Base-by-base conservation (phyloP, 2,329 filamentous ascomycete species). In the Cercospora sp. region DNA sequence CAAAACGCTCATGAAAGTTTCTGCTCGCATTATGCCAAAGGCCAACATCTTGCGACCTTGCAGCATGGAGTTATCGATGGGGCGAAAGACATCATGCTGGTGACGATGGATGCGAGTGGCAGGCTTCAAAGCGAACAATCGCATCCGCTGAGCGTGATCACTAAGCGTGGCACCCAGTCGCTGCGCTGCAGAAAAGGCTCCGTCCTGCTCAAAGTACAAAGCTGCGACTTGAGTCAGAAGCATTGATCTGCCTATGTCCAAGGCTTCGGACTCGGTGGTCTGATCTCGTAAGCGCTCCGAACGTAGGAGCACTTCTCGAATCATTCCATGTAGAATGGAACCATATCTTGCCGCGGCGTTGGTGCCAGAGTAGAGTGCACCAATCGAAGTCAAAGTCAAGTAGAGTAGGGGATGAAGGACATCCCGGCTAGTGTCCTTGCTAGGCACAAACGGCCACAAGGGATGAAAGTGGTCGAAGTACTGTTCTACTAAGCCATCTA, bases 141-240 rank as follows among this genome's bases (percentile, higher is more conserved):
- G 61, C 69, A 71, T 71, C 16, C 69, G 69, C 12, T 68, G 65
- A 7, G 69, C 57, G 45, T 71, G 68, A 8, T 68, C 67, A 26
- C 69, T 64, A 12, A 68, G 68, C 45, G 66, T 71, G 6, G 69
- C 69, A 33, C 65, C 61, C 16, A 71, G 61, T 60, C 69, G 69
- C 64, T 71, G 69, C 30, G 69, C 68, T 31, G 69, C 69, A 31
- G 65, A 68, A 33, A 69, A 71, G 51, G 67, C 67, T 60, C 69
- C 67, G n/a, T 69, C 65, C 30, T 71, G 69, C 9, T 68, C 69
- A 60, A 71, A 71, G 63, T 71, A 71, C 16, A 71, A 40, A 28
- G 68, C 65, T 36, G 69, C 64, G 2, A 68, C 64, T 42, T 71
- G 69, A 3, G 67, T 71, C 23, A 71, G 58, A 18, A 69, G 45